Evolutionary conservation across 2,329 filamentous ascomycete species (phyloP), one percentile per base, ranked within the genome.

Genomic region (Chrysosporium keratinophilum): DNA sequence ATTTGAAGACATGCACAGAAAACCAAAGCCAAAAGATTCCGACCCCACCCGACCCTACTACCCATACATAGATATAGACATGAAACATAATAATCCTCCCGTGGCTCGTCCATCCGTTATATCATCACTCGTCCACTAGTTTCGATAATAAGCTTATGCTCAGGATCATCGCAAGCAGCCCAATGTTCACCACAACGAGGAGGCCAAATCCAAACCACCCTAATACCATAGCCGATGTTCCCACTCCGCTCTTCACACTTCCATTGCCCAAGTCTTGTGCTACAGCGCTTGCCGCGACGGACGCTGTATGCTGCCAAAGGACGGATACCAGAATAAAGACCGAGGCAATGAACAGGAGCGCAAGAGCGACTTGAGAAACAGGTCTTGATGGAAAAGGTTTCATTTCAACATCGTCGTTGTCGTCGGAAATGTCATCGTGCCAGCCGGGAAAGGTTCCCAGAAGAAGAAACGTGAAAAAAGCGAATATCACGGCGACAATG

Each of bases 181-280:
- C 93, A 65, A 97, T 93, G 47, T 91, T 97, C 51, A 97, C 91
- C 58, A 97, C 85, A 63, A 98, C 95, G 60, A 98, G 78, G 51
- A 97, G 71, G 19, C 87, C 85, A 66, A 98, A 97, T 41, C 88
- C 87, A 71, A 98, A 97, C 93, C 93, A 98, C 56, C 93, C 93
- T 65, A 98, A 78, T 15, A 96, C 87, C 88, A 98, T 97, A 54
- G 93, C 91, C 39, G 85, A 87, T 47, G 88, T 90, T n/a, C 90
- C 90, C 11, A 96, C 88, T 34, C 90, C 90, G 54, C 84, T 88
- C 68, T 79, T 82, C 54, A 96, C 87, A 60, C 84, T 87, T 42
- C 90, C 90, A 68, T 96, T 96, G 35, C 85, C 90, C 60, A 96
- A 81, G 65, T 95, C 89, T 75, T 95, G 87, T 0, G 90, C 88